Conservation (phyloP, 2,329 filamentous ascomycete genomes). For the Phoma sp. region DNA sequence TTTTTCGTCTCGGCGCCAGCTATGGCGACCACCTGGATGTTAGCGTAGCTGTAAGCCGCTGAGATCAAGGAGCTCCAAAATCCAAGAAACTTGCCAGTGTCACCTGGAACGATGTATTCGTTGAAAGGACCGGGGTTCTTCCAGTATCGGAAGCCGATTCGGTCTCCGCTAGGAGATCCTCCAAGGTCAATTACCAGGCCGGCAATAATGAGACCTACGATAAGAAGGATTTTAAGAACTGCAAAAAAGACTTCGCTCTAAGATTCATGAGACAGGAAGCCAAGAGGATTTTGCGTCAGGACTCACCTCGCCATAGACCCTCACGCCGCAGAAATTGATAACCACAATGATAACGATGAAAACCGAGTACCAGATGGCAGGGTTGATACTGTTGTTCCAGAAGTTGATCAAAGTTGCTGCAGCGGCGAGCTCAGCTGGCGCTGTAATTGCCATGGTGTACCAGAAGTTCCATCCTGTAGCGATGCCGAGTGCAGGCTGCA, state of each 20-base stretch:
- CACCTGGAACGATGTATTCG: slow-evolving; percentile 53
- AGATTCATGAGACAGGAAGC: slow-evolving; percentile 49
- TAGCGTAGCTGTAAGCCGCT: slow-evolving; percentile 76
- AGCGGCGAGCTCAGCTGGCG: slow-evolving; percentile 65
- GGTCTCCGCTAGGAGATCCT: slow-evolving; percentile 7
- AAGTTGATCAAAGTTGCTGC: slow-evolving; percentile 76
- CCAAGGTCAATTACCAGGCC: slow-evolving; percentile 11
- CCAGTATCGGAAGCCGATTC: slow-evolving; percentile 69
- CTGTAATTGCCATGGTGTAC: slow-evolving; percentile 1
- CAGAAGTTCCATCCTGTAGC: slow-evolving; percentile 23
- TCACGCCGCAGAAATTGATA: slow-evolving; percentile 15
- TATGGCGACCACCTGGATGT: slow-evolving; percentile 78
- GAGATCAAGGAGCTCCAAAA: slow-evolving; percentile 79
- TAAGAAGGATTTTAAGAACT: slow-evolving; percentile 40
- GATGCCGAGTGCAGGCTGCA: slow-evolving; percentile 50
- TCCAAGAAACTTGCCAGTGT: slow-evolving; percentile 69
- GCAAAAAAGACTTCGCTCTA: slow-evolving; percentile 55
- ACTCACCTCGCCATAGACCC: slow-evolving; percentile 22
- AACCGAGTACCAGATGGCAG: slow-evolving; percentile 16
- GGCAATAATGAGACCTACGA: slow-evolving; percentile 6
- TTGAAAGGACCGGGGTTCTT: slow-evolving; percentile 61
- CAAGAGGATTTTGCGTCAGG: background rate
- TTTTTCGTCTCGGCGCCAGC: slow-evolving; percentile 81
- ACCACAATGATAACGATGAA: slow-evolving; percentile 19
- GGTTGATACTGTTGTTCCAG: slow-evolving; percentile 58